Evolutionary conservation across 306 rosid species (phyloP).

Genomic region (Trifolium pratense): DNA sequence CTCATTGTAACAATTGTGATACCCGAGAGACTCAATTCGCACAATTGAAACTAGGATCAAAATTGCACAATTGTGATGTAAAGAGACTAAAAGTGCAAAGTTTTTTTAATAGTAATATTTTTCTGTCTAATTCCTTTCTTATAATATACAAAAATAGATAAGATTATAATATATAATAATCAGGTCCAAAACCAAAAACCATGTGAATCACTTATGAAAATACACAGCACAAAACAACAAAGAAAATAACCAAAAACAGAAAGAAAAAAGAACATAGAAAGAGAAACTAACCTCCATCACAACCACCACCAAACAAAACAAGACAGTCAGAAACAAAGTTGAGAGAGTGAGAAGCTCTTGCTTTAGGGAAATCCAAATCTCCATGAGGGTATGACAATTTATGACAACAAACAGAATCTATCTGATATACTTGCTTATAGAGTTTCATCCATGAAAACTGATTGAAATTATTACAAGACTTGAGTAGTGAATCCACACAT

Average conservation of each 20-base stretch:
- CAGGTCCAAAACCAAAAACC: conserved; percentile 27
- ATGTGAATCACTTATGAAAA: conserved; percentile 27
- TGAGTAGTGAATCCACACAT: conserved; percentile 67
- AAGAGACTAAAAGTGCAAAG: not conserved
- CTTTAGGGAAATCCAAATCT: conserved; percentile 58
- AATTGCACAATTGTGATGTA: not conserved
- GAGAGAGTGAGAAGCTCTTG: conserved; percentile 97
- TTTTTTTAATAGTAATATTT: not conserved
- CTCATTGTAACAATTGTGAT: not conserved
- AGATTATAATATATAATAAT: conserved; percentile 16
- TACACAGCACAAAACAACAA: conserved; percentile 2
- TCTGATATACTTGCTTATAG: conserved; percentile 62
- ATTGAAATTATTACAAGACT: conserved; percentile 37
- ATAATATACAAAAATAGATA: conserved; percentile 18
- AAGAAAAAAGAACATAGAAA: conserved; percentile 10
- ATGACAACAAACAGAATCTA: conserved; percentile 64
- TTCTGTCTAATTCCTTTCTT: conserved; percentile 10
- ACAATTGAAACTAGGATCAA: not conserved
- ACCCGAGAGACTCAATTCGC: not conserved
- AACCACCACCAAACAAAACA: conserved; percentile 87
- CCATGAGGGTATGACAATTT: conserved; percentile 51
- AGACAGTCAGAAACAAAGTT: conserved; percentile 82
- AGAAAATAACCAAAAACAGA: not conserved
- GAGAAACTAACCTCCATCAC: conserved; percentile 85
- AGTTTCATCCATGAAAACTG: conserved; percentile 77